These are phyloP conservation scores for Galerina marginata DNA, from an alignment of 768 basidiomycete genomes.

Conservation along the genomic window DNA sequence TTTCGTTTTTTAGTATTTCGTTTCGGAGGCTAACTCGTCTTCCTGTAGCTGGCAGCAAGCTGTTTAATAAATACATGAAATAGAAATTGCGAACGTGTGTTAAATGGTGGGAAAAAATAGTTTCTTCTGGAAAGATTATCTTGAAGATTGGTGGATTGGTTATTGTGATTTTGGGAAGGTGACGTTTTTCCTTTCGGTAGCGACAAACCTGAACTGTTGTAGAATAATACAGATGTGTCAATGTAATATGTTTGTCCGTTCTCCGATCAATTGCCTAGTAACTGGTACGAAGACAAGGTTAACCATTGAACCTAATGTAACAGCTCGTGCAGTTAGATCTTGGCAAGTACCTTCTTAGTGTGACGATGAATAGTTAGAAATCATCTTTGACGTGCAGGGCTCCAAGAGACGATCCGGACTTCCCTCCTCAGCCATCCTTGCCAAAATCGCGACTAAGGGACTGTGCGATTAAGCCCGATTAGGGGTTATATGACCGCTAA, in stretches of 20 bases:
- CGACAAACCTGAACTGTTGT: background rate
- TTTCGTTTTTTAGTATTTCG: constrained; percentile 3
- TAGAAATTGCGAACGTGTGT: constrained; percentile 19
- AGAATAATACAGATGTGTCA: background rate
- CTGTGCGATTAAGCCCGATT: background rate
- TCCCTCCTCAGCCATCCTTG: background rate
- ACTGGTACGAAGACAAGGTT: background rate
- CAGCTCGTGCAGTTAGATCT: background rate
- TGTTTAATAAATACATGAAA: constrained; percentile 53
- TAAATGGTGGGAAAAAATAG: background rate
- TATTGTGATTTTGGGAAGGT: background rate
- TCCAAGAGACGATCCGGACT: constrained; percentile 3
- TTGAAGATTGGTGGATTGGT: background rate
- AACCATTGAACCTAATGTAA: background rate
- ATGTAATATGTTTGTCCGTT: background rate
- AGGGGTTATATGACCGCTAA: background rate
- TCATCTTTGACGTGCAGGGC: constrained; percentile 2
- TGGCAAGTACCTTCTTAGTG: background rate
- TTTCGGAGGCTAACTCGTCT: constrained; percentile 4
- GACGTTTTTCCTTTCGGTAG: background rate
- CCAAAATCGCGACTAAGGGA: background rate
- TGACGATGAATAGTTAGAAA: constrained; percentile 2
- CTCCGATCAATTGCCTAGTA: constrained; percentile 1
- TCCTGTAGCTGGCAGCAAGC: constrained; percentile 45
- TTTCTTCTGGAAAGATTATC: background rate